Evolutionary conservation across 2,329 filamentous ascomycete genomes (phyloP), one percentile per base, ranked within the genome.

Genomic region (Stachybotrys chlorohalonatus): DNA sequence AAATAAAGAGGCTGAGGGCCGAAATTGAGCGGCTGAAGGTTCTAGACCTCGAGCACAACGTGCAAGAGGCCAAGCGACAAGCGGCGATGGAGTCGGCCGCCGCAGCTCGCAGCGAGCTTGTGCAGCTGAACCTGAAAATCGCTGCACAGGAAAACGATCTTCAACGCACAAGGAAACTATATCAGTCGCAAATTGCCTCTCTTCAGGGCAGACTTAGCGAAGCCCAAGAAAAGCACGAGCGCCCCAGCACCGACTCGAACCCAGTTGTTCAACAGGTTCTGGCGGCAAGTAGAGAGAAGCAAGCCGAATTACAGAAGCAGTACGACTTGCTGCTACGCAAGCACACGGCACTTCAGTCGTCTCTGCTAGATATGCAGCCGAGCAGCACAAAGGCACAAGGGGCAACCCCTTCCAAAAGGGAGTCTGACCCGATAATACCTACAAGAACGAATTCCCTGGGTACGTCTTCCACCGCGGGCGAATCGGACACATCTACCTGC

Each of bases 11-110:
- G 39, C 71, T 90, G 15, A 79, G 79, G 55, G 71, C 71, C 1
- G 81, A 88, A 59, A 77, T 87, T 2, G 73, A 78, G 24, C 76
- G 80, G 31, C 72, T 89, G 31, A 80, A 81, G n/a, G 75, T 77
- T 15, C 78, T 80, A 17, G 76, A 89, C 57, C 78, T 82, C 2
- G 80, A 84, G 50, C 80, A 81, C 54, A 84, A 90, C 63, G 81
- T 82, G 47, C 79, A 79, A 49, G 84, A 90, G 61, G 72, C 79
- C 39, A 81, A 84, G 56, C 77, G 82, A 47, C 76, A 84, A 53
- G 70, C 71, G 17, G 78, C 81, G 1, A 75, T 81, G 50, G 76
- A 79, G n/a, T 77, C 80, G 31, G 80, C 83, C 1, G 78, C 81
- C 15, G 74, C 80, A 32, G 76, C 85, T 11, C 76, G 83, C 45